A percentile compares a stretch with the other conserved stretches of the same genome.
Conservation (phyloP, 345 rosid species). For the Dipteronia dyeriana region DNA sequence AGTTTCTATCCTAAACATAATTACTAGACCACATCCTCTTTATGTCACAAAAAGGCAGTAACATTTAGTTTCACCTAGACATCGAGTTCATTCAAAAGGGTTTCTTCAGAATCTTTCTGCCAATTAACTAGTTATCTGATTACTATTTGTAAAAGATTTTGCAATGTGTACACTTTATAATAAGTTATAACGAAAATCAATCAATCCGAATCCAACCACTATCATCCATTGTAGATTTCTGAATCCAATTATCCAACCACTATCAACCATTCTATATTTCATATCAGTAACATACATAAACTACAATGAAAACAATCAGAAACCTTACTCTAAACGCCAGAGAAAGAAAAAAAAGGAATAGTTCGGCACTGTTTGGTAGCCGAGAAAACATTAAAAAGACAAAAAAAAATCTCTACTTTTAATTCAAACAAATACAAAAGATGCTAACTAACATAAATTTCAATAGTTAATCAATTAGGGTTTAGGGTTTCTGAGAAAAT, state of each 20-base stretch:
- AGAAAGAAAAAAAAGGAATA: too few species aligned
- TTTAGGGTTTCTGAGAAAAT: background rate
- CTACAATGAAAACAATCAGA: background rate
- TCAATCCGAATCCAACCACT: background rate
- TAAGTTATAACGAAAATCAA: background rate
- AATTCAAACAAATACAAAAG: background rate
- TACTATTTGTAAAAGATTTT: too few species aligned
- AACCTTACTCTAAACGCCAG: background rate
- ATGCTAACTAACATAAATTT: background rate
- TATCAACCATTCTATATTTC: background rate
- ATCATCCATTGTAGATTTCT: background rate
- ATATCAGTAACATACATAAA: background rate
- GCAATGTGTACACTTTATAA: too few species aligned
- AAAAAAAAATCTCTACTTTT: background rate
- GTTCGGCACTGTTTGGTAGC: too few species aligned
- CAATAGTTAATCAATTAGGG: background rate
- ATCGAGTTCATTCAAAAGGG: background rate
- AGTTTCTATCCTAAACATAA: background rate
- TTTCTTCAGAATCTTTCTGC: background rate
- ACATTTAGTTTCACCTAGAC: background rate
- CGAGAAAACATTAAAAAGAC: background rate
- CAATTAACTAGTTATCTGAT: too few species aligned
- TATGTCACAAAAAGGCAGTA: background rate
- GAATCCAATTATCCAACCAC: background rate
- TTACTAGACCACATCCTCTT: background rate